Percentiles rank a stretch among this genome's conserved stretches.
Conservation (phyloP, 1,284 basidiomycete genomes). For the Malassezia sp. region DNA sequence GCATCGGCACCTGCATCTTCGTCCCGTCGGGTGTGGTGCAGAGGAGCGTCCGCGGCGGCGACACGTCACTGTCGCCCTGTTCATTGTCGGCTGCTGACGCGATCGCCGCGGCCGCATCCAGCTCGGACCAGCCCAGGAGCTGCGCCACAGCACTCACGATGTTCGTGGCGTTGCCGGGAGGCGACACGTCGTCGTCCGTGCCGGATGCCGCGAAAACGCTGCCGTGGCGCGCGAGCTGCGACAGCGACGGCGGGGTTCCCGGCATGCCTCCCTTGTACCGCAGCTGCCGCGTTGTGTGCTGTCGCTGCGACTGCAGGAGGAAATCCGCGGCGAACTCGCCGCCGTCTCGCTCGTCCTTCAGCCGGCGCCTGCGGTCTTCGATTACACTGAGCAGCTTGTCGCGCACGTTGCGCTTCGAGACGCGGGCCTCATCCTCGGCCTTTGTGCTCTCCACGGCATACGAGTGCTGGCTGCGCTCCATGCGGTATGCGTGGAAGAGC, state of each 20-base stretch:
- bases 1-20: conserved; percentile 2
- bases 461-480: conserved; percentile 29
- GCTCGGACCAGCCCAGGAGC: conserved; percentile 13
- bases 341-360: conserved; percentile 41
- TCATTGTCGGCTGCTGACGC: neutral
- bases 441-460: conserved; percentile 33
- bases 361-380: conserved; percentile 35
- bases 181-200: conserved; percentile 10
- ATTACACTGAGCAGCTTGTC: conserved; percentile 40
- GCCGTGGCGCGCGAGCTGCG: conserved; percentile 7
- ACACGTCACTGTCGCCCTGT: neutral
- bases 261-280: conserved; percentile 34
- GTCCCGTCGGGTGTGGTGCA: conserved; percentile 4
- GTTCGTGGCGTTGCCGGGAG: conserved; percentile 2
- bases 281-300: conserved; percentile 44
- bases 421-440: conserved; percentile 38
- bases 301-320: conserved; percentile 24
- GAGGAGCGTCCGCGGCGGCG: neutral
- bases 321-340: conserved; percentile 35
- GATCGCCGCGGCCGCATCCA: conserved; percentile 8
- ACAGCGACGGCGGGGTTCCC: conserved; percentile 2
- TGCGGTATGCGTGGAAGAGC: conserved; percentile 36
- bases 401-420: conserved; percentile 33
- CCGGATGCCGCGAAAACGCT: conserved; percentile 13
- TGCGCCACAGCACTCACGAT: conserved; percentile 19